Conservation (phyloP, 2,329 filamentous ascomycete species). For the Xylaria sp. region DNA sequence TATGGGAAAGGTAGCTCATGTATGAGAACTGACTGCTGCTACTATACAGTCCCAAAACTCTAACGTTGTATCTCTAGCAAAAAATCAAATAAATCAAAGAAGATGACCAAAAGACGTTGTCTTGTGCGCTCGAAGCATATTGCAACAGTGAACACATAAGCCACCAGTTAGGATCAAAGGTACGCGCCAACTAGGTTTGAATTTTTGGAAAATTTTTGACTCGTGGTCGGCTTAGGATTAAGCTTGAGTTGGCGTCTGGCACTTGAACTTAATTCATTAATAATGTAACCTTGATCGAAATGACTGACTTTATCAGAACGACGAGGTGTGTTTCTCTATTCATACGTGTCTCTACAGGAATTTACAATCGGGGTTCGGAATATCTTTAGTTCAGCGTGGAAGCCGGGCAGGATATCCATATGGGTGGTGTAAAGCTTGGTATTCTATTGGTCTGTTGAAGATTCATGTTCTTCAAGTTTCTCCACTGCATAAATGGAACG, state of each 20-base stretch:
- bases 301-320: not conserved
- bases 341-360: not conserved
- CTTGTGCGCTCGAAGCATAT: not conserved
- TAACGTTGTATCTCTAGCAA: slow-evolving; percentile 45
- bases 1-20: slow-evolving; percentile 39
- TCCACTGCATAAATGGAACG: too few relatives aligned
- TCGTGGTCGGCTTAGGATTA: not conserved
- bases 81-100: slow-evolving; percentile 35
- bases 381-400: not conserved
- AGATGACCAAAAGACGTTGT: slow-evolving; percentile 36
- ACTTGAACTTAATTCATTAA: not conserved
- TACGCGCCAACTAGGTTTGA: too few relatives aligned
- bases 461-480: too few relatives aligned
- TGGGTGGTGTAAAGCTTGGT: not conserved
- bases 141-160: not conserved
- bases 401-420: not conserved
- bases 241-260: not conserved
- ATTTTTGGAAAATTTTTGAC: too few relatives aligned
- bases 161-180: not conserved
- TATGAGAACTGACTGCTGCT: slow-evolving; percentile 31
- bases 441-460: too few relatives aligned
- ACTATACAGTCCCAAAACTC: slow-evolving; percentile 33
- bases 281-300: not conserved
- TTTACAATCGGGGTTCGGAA: not conserved
- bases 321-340: not conserved